Base-by-base conservation (phyloP, 345 rosid genomes). In the Eucalyptus curtisii region DNA sequence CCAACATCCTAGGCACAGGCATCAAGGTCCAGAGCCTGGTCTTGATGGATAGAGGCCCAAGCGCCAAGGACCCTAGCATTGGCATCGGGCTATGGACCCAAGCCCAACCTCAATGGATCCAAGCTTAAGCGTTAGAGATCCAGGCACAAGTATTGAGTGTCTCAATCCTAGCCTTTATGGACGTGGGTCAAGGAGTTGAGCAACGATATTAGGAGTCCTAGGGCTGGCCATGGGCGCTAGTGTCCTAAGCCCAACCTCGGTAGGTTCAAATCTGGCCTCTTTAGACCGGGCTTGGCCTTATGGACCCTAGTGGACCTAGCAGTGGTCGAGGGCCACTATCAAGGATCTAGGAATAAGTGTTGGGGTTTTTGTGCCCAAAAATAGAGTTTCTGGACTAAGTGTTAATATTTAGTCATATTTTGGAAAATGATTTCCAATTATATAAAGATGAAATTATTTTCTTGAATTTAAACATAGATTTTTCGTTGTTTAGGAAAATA, bases 231-330 rank as follows among this genome's bases (percentile, higher is more conserved):
- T 22, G 13, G 13, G 61, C 6, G 5, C 6, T 55, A 55, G 61
- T 55, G 61, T 55, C 61, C 30, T 2, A 1, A 55, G 30, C 61
- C 61, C 30, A 55, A 55, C 30, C 27, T 24, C 0, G 5, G 30
- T 24, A 25, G 13, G 30, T 25, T 22, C 5, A 25, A 0, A 3
- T 4, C 0, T 22, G 0, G 30, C 61, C 61, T 55, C 30, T 55
- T 55, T 22, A 24, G 30, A 22, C 3, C 10, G 1, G 6, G 61
- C 61, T 55, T 55, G 61, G 61, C 61, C 61, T 55, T 24, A 0
- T 55, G 61, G 30, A 55, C 3, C 59, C 59, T 55, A 22, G 12
- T 55, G 59, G 11, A 55, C 27, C 3, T 22, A 0, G 4, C 4
- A 50, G 3, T 50, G 53, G 53, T 22, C 8, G 1, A 50, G 53